phyloP scores from a whole-genome alignment of 345 rosid genomes.

The Limnanthes douglasii region DNA sequence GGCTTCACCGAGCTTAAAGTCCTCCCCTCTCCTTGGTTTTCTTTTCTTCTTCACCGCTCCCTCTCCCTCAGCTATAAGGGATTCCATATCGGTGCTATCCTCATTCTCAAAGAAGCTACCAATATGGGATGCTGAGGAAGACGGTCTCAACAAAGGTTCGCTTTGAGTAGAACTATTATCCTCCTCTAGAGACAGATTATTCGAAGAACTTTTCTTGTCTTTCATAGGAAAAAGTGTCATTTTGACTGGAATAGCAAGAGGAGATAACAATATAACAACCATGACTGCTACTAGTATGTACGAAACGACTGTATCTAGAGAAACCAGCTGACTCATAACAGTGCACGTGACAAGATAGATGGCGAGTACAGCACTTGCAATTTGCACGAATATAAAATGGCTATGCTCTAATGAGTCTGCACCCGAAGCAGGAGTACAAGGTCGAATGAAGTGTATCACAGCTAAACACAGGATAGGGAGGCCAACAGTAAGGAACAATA shows the following conservation, averaged over 20 bases:
- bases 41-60: conserved; percentile 74
- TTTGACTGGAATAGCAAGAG: conserved; percentile 83
- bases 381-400: conserved; percentile 64
- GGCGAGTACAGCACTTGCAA: conserved; percentile 50
- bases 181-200: conserved; percentile 29
- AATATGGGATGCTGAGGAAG: conserved; percentile 54
- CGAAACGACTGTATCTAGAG: conserved; percentile 23
- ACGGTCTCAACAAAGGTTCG: conserved; percentile 48
- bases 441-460: conserved; percentile 61
- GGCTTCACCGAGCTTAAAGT: conserved; percentile 63
- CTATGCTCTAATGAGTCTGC: conserved; percentile 72
- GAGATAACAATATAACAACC: conserved; percentile 48
- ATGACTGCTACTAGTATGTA: conserved; percentile 41
- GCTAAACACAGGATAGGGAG: conserved; percentile 54
- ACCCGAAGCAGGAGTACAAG: conserved; percentile 76
- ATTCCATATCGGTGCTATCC: conserved; percentile 33
- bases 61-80: conserved; percentile 60
- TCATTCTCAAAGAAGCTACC: conserved; percentile 46
- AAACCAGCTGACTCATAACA: conserved; percentile 22
- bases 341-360: conserved; percentile 47
- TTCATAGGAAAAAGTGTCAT: conserved; percentile 73
- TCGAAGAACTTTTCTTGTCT: conserved; percentile 36
- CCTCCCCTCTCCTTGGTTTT: conserved; percentile 76
- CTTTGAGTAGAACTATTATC: conserved; percentile 19
- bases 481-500: conserved; percentile 58